Evolutionary conservation across 257 asterid genomes (phyloP).

Genomic region (Anisodus acutangulus): DNA sequence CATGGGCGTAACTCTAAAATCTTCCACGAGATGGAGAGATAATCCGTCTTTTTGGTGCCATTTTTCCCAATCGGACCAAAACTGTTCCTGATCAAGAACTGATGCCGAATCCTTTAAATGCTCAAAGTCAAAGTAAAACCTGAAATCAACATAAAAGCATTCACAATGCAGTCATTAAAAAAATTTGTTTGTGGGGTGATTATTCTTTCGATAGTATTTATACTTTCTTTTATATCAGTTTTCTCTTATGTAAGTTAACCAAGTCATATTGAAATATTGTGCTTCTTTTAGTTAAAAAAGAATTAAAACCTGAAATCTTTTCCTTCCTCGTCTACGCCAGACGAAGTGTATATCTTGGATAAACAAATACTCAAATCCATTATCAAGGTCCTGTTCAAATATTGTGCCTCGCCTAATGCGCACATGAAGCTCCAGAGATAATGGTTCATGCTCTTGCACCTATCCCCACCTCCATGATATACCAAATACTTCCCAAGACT

Average conservation of each 20-base stretch:
- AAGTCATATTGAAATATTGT: too few relatives aligned
- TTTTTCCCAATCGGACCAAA: conserved; percentile 69
- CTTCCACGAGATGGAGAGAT: conserved; percentile 72
- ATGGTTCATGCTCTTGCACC: conserved; percentile 84
- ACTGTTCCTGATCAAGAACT: conserved; percentile 63
- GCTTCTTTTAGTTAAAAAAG: too few relatives aligned
- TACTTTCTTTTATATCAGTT: too few relatives aligned
- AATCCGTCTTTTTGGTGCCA: conserved; percentile 63
- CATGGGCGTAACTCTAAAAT: conserved; percentile 65
- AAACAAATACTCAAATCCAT: conserved; percentile 80
- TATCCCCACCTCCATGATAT: conserved; percentile 83
- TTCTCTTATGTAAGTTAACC: too few relatives aligned
- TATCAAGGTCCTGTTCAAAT: conserved; percentile 82
- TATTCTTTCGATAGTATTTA: too few relatives aligned
- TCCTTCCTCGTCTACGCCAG: conserved; percentile 78
- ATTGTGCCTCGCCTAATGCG: conserved; percentile 88
- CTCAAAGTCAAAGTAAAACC: conserved; percentile 83
- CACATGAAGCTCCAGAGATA: conserved; percentile 86
- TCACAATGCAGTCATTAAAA: too few relatives aligned
- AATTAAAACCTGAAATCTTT: conserved; percentile 74
- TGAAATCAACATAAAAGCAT: conserved; percentile 47
- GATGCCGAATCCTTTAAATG: conserved; percentile 74
- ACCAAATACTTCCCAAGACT: conserved; percentile 64
- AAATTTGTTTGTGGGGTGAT: too few relatives aligned
- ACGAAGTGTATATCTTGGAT: conserved; percentile 67